phyloP scores from a whole-genome alignment of 305 asterid species.

The Fraxinus angustifolia region DNA sequence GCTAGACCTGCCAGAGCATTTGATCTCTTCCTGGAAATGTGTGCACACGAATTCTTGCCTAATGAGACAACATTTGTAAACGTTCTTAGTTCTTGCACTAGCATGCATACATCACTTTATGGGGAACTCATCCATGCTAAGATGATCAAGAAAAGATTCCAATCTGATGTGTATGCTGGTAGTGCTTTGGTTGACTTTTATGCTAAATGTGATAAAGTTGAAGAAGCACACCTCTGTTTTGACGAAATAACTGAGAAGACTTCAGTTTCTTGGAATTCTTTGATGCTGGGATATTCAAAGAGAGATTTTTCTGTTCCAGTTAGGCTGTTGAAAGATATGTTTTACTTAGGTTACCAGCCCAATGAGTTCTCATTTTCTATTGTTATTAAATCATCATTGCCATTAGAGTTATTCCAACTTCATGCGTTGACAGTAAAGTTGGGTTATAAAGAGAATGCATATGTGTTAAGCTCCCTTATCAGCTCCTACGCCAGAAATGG shows the following conservation, averaged over 20 bases:
- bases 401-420: constrained; percentile 44
- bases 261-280: constrained; percentile 54
- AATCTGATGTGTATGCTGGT: constrained; percentile 37
- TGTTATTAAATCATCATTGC: constrained; percentile 36
- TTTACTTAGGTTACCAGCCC: constrained; percentile 37
- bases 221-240: constrained; percentile 47
- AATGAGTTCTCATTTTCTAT: constrained; percentile 48
- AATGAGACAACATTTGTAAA: constrained; percentile 36
- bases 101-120: constrained; percentile 25
- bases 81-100: constrained; percentile 41
- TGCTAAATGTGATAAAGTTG: constrained; percentile 40
- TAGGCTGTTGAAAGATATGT: constrained; percentile 43
- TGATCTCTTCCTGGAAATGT: constrained; percentile 31
- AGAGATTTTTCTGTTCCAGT: constrained; percentile 31
- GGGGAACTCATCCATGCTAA: constrained; percentile 52
- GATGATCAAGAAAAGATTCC: constrained; percentile 39
- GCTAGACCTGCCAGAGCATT: constrained; percentile 34
- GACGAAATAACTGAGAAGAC: constrained; percentile 45
- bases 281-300: constrained; percentile 53
- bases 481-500: constrained; percentile 43
- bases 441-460: constrained; percentile 42
- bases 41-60: constrained; percentile 31
- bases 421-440: constrained; percentile 42
- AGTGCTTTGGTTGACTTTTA: constrained; percentile 55
- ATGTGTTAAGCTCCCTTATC: constrained; percentile 43